A percentile compares a stretch with the other conserved stretches of the same genome.
These are phyloP conservation scores for Amoeboaphelidium occidentale DNA, from an alignment of 371 early-diverging fungal genomes.

Conservation along the genomic window DNA sequence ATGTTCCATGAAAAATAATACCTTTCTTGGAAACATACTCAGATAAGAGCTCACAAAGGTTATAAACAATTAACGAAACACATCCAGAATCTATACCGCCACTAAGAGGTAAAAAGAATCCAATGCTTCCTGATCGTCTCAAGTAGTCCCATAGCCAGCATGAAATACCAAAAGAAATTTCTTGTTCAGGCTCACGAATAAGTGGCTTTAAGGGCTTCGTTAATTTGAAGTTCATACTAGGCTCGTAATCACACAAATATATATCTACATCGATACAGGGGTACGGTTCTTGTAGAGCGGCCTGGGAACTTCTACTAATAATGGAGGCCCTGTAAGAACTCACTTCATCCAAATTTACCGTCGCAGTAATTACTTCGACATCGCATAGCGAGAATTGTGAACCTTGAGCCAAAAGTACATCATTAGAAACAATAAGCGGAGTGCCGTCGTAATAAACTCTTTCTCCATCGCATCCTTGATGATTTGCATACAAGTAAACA, in stretches of 20 bases:
- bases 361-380: slow-evolving; percentile 79
- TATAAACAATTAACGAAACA: slow-evolving; percentile 69
- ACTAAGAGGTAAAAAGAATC: slow-evolving; percentile 83
- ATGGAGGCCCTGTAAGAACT: slow-evolving; percentile 45
- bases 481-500: slow-evolving; percentile 83
- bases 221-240: neutral
- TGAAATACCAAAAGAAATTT: slow-evolving; percentile 78
- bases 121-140: slow-evolving; percentile 58
- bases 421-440: slow-evolving; percentile 70
- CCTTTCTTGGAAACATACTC: slow-evolving; percentile 6
- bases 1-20: neutral
- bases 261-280: slow-evolving; percentile 31
- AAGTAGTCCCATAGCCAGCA: slow-evolving; percentile 99
- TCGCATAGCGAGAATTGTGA: slow-evolving; percentile 77
- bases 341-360: slow-evolving; percentile 69
- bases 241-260: slow-evolving; percentile 15
- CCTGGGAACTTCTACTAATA: slow-evolving; percentile 56
- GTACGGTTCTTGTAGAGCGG: slow-evolving; percentile 27
- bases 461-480: slow-evolving; percentile 96
- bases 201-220: slow-evolving; percentile 3
- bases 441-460: slow-evolving; percentile 90
- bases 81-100: slow-evolving; percentile 94
- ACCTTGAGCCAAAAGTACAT: slow-evolving; percentile 65
- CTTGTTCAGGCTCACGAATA: slow-evolving; percentile 25
- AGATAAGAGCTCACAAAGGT: slow-evolving; percentile 78